A percentile compares a stretch with the other conserved stretches of the same genome.
These are phyloP conservation scores for Tolypocladium sp. DNA, from an alignment of 2,329 filamentous ascomycete genomes.

Conservation along the genomic window DNA sequence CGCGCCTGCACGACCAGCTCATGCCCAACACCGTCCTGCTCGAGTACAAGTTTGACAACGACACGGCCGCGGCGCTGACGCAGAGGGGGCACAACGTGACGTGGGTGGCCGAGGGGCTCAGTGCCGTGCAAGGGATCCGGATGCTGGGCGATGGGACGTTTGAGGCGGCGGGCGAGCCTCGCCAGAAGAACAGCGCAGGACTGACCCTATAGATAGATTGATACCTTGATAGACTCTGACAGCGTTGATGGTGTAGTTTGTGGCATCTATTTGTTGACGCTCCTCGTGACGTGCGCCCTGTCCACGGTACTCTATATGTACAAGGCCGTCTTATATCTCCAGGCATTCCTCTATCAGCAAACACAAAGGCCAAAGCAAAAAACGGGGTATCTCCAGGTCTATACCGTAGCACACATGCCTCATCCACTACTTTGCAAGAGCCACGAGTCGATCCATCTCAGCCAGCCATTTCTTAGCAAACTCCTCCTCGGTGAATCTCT, in stretches of 20 bases:
- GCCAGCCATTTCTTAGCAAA: slow-evolving; percentile 73
- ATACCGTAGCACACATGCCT: slow-evolving; percentile 12
- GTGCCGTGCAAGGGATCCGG: slow-evolving; percentile 62
- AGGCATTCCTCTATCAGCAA: background rate
- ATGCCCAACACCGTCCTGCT: slow-evolving; percentile 60
- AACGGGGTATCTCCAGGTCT: slow-evolving; percentile 28
- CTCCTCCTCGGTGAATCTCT: slow-evolving; percentile 78
- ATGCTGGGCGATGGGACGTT: slow-evolving; percentile 57
- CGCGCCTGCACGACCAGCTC: slow-evolving; percentile 74
- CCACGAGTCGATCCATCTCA: slow-evolving; percentile 66
- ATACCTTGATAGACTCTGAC: background rate
- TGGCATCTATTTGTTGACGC: background rate
- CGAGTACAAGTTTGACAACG: slow-evolving; percentile 60
- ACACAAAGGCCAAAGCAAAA: slow-evolving; percentile 1
- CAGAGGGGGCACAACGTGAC: slow-evolving; percentile 62
- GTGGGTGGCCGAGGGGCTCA: slow-evolving; percentile 54
- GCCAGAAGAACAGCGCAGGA: slow-evolving; percentile 63
- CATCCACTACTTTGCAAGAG: slow-evolving; percentile 19
- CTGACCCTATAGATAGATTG: slow-evolving; percentile 29
- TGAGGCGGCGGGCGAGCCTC: slow-evolving; percentile 68
- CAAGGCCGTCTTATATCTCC: background rate
- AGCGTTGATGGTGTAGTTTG: background rate
- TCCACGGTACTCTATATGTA: background rate
- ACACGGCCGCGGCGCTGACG: slow-evolving; percentile 53
- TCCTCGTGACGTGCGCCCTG: background rate